A percentile compares a stretch with the other conserved stretches of the same genome.
These are phyloP conservation scores for Globisporangium splendens DNA, from an alignment of 352 stramenopile genomes.

Conservation along the genomic window DNA sequence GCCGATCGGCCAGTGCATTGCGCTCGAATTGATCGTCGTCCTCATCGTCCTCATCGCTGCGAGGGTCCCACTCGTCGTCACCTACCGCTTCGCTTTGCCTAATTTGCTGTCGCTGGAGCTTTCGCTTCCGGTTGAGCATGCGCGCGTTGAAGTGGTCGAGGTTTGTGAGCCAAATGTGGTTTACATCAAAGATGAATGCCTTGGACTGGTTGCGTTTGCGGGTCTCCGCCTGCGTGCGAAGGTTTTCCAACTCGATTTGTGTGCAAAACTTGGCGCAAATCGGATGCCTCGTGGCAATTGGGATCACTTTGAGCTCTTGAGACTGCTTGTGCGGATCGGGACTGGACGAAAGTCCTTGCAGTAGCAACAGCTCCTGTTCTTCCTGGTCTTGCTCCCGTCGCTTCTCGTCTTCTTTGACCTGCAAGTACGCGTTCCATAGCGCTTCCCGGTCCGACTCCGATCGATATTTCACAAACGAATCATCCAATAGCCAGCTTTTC, in stretches of 20 bases:
- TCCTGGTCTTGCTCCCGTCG: slow-evolving; percentile 28
- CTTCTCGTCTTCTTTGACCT: slow-evolving; percentile 31
- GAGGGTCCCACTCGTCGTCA: neutral
- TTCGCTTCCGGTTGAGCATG: slow-evolving; percentile 14
- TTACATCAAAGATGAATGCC: slow-evolving; percentile 85
- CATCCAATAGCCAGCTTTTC: slow-evolving; percentile 73
- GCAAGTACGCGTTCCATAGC: slow-evolving; percentile 46
- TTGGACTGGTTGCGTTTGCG: slow-evolving; percentile 71
- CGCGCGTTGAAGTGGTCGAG: slow-evolving; percentile 82
- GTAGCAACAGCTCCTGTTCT: slow-evolving; percentile 8
- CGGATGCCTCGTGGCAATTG: slow-evolving; percentile 63
- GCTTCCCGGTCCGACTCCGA: slow-evolving; percentile 66
- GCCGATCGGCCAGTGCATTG: slow-evolving; percentile 36
- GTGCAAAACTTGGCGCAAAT: slow-evolving; percentile 53
- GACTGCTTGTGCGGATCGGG: slow-evolving; percentile 7
- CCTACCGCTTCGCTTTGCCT: neutral
- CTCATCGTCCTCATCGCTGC: slow-evolving; percentile 1
- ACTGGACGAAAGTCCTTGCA: neutral
- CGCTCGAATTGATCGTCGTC: slow-evolving; percentile 4
- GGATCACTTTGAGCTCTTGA: slow-evolving; percentile 30
- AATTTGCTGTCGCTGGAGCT: slow-evolving; percentile 9
- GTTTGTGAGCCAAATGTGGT: slow-evolving; percentile 90
- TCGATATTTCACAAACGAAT: slow-evolving; percentile 81
- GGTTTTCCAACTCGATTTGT: slow-evolving; percentile 72
- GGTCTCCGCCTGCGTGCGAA: slow-evolving; percentile 53